Conservation (phyloP, 2,329 filamentous ascomycete species). For the Herpomyces periplanetae region DNA sequence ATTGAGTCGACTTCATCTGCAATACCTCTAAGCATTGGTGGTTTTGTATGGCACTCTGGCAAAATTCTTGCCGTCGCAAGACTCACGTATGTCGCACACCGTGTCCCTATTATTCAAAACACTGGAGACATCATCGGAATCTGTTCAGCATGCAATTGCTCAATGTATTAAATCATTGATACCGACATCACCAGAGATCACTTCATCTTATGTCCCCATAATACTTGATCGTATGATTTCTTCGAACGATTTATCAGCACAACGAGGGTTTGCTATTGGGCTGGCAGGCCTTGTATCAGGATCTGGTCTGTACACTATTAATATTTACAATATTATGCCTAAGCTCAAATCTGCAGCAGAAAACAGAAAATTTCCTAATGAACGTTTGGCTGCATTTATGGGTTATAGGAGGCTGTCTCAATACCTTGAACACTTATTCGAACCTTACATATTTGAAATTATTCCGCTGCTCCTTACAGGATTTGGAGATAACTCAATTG, state of each 20-base stretch:
- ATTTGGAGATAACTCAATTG: slow-evolving; percentile 53
- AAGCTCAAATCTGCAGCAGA: slow-evolving; percentile 46
- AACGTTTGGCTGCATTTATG: slow-evolving; percentile 53
- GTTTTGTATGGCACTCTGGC: slow-evolving; percentile 86
- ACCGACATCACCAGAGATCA: slow-evolving; percentile 33
- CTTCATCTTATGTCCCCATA: slow-evolving; percentile 36
- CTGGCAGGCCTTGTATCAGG: slow-evolving; percentile 61
- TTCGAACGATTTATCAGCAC: slow-evolving; percentile 61
- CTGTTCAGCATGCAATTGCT: slow-evolving; percentile 79
- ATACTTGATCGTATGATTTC: slow-evolving; percentile 45
- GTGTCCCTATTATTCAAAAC: slow-evolving; percentile 53
- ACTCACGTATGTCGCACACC: slow-evolving; percentile 51
- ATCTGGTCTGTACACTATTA: slow-evolving; percentile 39
- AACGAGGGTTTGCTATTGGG: slow-evolving; percentile 75
- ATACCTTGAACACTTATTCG: slow-evolving; percentile 53
- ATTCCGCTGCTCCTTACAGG: slow-evolving; percentile 58
- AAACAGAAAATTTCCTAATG: slow-evolving; percentile 67
- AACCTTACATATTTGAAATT: slow-evolving; percentile 83
- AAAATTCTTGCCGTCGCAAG: slow-evolving; percentile 45
- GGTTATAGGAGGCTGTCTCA: slow-evolving; percentile 65
- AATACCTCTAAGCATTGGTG: slow-evolving; percentile 69
- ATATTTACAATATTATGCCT: slow-evolving; percentile 51
- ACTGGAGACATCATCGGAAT: slow-evolving; percentile 71
- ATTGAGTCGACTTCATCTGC: slow-evolving; percentile 91
- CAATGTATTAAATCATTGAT: slow-evolving; percentile 78